Evolutionary conservation across 2,329 filamentous ascomycete genomes (phyloP), one percentile per base, ranked within the genome.

Genomic region (Hypocreales sp.): DNA sequence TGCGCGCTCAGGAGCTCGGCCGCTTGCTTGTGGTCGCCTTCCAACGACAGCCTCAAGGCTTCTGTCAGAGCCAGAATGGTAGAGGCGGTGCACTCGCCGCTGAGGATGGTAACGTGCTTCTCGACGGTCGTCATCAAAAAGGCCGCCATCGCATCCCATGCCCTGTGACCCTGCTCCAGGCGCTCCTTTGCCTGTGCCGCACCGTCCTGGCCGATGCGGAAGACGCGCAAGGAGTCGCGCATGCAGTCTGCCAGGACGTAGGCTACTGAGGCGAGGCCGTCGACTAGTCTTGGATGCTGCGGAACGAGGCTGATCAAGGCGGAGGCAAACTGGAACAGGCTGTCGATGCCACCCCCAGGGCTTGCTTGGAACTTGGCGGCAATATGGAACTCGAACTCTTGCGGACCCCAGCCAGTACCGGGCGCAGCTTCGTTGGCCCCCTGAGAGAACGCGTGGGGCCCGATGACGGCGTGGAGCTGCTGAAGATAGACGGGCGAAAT

Each of bases 41-140:
- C 42, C 8, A 72, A 41, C 26, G 51, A 51, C 7, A 45, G 28
- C 20, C 48, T 56, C 13, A 67, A 45, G 7, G 71, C 55, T 5
- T 56, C 51, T 3, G 56, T 49, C 15, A 72, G 47, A 10, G 50
- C 47, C 2, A 38, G 36, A 12, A 70, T 46, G 9, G 57, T 42
- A 11, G 29, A 31, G 10, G 44, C 38, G 1, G 61, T 55, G 16
- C 51, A 55, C 3, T 72, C 65, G 10, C 48, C 47, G 10, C 50
- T 52, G 12, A 75, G 48, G 26, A 55, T 55, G 8, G 65, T 70
- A 22, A 66, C 56, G 30, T 63, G 60, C 37, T 68, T 73, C 17
- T 72, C 66, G 23, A 73, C 58, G 29, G 65, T 54, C 4, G 38
- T 37, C 4, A 52, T 50, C 11, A 74, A 39, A 5, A 55, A 54